Conservation (phyloP, 768 basidiomycete genomes). For the Calocybe indica region DNA sequence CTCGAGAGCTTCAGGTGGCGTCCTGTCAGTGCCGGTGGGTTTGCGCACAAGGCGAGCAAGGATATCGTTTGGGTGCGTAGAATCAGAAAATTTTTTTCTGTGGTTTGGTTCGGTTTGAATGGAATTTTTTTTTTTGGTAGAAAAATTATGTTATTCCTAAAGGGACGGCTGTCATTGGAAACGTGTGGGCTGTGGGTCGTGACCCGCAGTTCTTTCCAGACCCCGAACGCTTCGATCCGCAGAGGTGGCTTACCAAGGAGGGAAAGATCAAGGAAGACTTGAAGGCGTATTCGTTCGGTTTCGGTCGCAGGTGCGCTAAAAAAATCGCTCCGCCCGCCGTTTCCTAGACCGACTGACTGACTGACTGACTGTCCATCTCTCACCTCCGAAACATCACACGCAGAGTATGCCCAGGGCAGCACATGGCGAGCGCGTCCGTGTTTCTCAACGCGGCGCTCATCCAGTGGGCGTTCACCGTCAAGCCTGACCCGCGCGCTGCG, state of each 20-base stretch:
- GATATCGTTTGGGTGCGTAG: conserved; percentile 46
- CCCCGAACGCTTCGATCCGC: conserved; percentile 53
- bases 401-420: conserved; percentile 63
- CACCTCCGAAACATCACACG: background rate
- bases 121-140: conserved; percentile 13
- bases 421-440: conserved; percentile 48
- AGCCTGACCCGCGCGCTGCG: conserved; percentile 33
- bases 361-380: background rate
- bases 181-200: conserved; percentile 53
- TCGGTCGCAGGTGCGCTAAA: conserved; percentile 29
- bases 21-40: conserved; percentile 47
- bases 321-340: conserved; percentile 13
- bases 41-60: conserved; percentile 57
- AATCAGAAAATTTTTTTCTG: conserved; percentile 21
- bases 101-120: background rate
- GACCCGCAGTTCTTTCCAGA: conserved; percentile 55
- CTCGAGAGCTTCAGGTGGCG: conserved; percentile 46
- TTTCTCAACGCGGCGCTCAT: conserved; percentile 61
- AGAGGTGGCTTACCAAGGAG: conserved; percentile 45
- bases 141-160: conserved; percentile 45
- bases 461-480: conserved; percentile 60
- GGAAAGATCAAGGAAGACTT: conserved; percentile 46
- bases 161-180: conserved; percentile 54
- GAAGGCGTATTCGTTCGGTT: conserved; percentile 50
- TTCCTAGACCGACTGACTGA: background rate